Evolutionary conservation across 2,329 filamentous ascomycete species (phyloP).

Genomic region (Microthyrium microscopicum): DNA sequence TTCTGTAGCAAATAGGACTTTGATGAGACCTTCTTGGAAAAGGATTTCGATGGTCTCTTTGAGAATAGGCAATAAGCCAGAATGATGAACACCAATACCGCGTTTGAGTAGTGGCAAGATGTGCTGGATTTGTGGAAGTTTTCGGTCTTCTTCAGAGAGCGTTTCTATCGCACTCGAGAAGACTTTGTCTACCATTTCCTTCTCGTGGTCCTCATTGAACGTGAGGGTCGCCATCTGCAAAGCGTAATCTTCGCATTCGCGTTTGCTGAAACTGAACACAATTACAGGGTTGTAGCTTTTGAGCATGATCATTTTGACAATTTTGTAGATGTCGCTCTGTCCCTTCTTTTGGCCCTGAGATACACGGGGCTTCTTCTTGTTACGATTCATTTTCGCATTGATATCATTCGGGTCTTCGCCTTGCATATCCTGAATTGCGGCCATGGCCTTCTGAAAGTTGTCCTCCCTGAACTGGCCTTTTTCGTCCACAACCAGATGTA

Average conservation of each 20-base stretch:
- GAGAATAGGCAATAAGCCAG: conserved; percentile 80
- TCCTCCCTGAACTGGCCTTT: conserved; percentile 92
- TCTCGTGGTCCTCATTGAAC: conserved; percentile 94
- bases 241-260: conserved; percentile 84
- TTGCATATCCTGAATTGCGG: conserved; percentile 71
- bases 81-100: conserved; percentile 95
- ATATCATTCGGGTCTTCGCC: conserved; percentile 68
- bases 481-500: conserved; percentile 88
- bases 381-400: conserved; percentile 56
- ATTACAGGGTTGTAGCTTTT: conserved; percentile 97
- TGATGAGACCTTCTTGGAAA: conserved; percentile 95
- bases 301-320: conserved; percentile 96
- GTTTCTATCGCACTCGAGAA: conserved; percentile 88
- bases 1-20: conserved; percentile 93
- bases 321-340: conserved; percentile 80
- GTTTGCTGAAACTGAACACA: conserved; percentile 98
- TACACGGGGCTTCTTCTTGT: conserved; percentile 78
- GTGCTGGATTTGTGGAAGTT: conserved; percentile 77
- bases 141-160: conserved; percentile 78
- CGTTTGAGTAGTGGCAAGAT: conserved; percentile 75
- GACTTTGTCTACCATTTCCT: conserved; percentile 83
- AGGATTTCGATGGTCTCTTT: conserved; percentile 99
- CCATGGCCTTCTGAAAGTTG: conserved; percentile 95
- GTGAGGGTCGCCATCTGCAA: conserved; percentile 71
- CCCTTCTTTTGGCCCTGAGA: conserved; percentile 49